Conservation (phyloP, 441 rosid species). For the Syzygium syzygioides region DNA sequence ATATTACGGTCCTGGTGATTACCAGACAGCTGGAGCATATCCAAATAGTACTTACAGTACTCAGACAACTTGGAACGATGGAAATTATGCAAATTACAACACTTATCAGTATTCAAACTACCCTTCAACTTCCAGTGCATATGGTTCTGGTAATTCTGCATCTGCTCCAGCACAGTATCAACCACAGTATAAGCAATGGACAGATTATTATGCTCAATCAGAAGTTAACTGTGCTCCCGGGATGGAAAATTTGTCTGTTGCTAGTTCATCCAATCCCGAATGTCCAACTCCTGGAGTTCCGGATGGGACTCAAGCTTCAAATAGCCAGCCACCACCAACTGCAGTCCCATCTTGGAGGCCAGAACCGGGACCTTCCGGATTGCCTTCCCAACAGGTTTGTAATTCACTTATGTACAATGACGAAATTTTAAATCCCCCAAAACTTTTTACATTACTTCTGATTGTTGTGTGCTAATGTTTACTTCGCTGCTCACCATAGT, state of each 20-base stretch:
- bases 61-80: slow-evolving; percentile 63
- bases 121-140: slow-evolving; percentile 45
- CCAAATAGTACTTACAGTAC: slow-evolving; percentile 67
- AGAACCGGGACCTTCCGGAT: slow-evolving; percentile 46
- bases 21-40: slow-evolving; percentile 98
- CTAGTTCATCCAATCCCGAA: slow-evolving; percentile 45
- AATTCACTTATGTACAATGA: neutral
- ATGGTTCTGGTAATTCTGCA: slow-evolving; percentile 45
- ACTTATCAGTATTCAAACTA: slow-evolving; percentile 68
- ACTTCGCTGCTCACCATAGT: neutral
- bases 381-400: slow-evolving; percentile 67
- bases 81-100: slow-evolving; percentile 58
- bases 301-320: slow-evolving; percentile 50
- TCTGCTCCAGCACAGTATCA: slow-evolving; percentile 60
- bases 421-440: neutral
- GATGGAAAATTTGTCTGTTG: slow-evolving; percentile 68
- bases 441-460: neutral
- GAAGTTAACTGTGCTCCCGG: slow-evolving; percentile 99
- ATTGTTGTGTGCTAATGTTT: neutral
- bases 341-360: slow-evolving; percentile 62
- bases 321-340: slow-evolving; percentile 48
- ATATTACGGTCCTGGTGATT: slow-evolving; percentile 99
- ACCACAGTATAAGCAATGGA: slow-evolving; percentile 82
- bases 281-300: slow-evolving; percentile 50
- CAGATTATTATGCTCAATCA: slow-evolving; percentile 78